These are phyloP conservation scores for Pseudozyma thailandica DNA, from an alignment of 1,284 basidiomycete genomes.

Conservation along the genomic window DNA sequence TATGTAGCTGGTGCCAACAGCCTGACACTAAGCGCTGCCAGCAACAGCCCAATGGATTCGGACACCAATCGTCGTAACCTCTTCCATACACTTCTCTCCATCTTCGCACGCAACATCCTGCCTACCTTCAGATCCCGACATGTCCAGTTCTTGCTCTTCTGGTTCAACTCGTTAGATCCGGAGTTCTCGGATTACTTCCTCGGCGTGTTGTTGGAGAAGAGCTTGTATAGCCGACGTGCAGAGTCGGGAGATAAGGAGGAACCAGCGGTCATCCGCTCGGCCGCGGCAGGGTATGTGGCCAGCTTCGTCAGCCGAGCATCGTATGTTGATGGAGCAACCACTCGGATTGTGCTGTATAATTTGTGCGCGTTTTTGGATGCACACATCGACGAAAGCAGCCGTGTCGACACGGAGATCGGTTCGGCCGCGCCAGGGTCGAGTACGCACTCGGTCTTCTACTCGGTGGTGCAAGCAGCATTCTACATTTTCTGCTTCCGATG, in stretches of 20 bases:
- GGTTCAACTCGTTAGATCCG: constrained; percentile 87
- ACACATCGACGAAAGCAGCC: constrained; percentile 70
- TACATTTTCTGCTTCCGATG: constrained; percentile 98
- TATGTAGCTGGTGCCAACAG: constrained; percentile 41
- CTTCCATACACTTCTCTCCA: constrained; percentile 87
- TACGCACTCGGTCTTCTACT: constrained; percentile 78
- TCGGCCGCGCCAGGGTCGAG: constrained; percentile 46
- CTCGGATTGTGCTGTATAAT: constrained; percentile 81
- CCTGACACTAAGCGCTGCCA: constrained; percentile 9
- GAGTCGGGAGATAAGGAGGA: constrained; percentile 45
- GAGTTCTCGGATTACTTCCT: constrained; percentile 93
- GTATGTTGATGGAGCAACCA: constrained; percentile 81
- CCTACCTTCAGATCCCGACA: constrained; percentile 96
- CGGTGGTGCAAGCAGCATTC: constrained; percentile 90
- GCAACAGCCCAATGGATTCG: constrained; percentile 40
- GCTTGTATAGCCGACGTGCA: constrained; percentile 75
- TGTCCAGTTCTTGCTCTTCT: constrained; percentile 96
- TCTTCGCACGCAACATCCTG: constrained; percentile 92
- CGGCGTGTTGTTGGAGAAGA: constrained; percentile 88
- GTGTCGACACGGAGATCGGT: constrained; percentile 50
- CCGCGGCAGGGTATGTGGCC: constrained; percentile 71
- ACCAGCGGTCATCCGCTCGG: constrained; percentile 61
- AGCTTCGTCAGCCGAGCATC: constrained; percentile 90
- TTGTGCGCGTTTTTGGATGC: constrained; percentile 85
- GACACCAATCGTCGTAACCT: constrained; percentile 53